Conservation (phyloP, 2,329 filamentous ascomycete species). For the Colletotrichum limetticola region DNA sequence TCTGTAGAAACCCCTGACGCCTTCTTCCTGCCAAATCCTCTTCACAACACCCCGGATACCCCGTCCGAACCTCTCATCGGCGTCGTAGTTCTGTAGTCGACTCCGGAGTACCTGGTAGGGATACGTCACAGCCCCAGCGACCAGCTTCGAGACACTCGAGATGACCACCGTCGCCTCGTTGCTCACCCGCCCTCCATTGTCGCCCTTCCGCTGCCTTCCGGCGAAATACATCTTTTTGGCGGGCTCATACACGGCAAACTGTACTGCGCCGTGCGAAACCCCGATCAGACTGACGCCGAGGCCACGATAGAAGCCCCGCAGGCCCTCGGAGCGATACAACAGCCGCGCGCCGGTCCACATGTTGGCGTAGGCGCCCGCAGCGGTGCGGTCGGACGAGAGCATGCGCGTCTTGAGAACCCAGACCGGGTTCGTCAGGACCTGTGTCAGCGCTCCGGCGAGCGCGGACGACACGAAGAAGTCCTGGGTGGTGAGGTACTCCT, state of each 20-base stretch:
- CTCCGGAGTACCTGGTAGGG: constrained; percentile 94
- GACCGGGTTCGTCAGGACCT: constrained; percentile 89
- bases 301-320: constrained; percentile 87
- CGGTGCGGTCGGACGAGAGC: constrained; percentile 82
- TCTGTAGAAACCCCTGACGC: constrained; percentile 87
- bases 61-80: constrained; percentile 77
- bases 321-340: constrained; percentile 77
- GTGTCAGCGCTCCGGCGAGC: constrained; percentile 77
- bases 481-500: constrained; percentile 61
- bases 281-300: constrained; percentile 85
- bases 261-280: constrained; percentile 91
- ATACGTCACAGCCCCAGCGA: constrained; percentile 91
- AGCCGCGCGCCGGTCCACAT: constrained; percentile 77
- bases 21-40: constrained; percentile 84
- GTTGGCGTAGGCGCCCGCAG: constrained; percentile 82
- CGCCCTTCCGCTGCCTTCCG: constrained; percentile 41
- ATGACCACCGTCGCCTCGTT: constrained; percentile 84
- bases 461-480: constrained; percentile 87
- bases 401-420: constrained; percentile 99
- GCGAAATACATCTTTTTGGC: constrained; percentile 67
- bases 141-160: constrained; percentile 83
- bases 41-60: constrained; percentile 76
- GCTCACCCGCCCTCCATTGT: constrained; percentile 56
- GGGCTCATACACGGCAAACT: constrained; percentile 94
- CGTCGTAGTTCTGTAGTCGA: constrained; percentile 89